Base-by-base conservation (phyloP, 768 basidiomycete genomes). In the Xerocomellus chrysenteron region DNA sequence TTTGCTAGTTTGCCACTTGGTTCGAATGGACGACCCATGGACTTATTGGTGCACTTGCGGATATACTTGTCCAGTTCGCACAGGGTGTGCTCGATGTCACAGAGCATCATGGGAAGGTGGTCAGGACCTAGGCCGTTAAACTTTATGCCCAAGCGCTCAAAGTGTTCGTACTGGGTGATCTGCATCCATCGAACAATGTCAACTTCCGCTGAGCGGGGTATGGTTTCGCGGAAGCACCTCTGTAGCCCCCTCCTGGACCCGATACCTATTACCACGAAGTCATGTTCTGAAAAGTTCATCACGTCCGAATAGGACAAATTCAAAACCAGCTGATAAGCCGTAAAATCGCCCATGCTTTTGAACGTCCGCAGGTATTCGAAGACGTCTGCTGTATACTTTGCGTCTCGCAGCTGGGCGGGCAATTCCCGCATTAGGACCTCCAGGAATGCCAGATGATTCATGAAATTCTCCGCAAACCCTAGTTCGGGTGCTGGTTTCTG, bases 11-110 rank as follows among this genome's bases (percentile, higher is more conserved):
- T 57, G 14, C 59, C 60, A 10, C 69, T 68, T 5, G 76, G 62
- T 12, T 60, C 65, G 60, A 79, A 86, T 0, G 56, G 52, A 13
- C 76, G 74, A 43, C 81, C 75, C 24, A 52, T 54, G 21, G 67
- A 61, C 43, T 64, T 73, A 11, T 60, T 37, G 32, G n/a, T 36
- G 36, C 63, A 71, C 55, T 61, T 66, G 45, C 89, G 85, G 41
- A 83, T 76, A 64, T 91, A 92, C 65, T 91, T 89, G 73, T 90
- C 87, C 44, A 87, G 77, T 67, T 92, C 90, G 72, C 90, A 92
- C 16, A 92, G 72, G 1, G 84, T 77, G 67, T 92, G 90, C 73
- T 92, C 90, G 51, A 92, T 75, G 67, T 92, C 90, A 37, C 84
- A 82, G 47, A 90, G 73, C 61, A 79, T 77, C 77, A 87, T 82